Evolutionary conservation across 306 rosid genomes (phyloP).

Genomic region (Casuarina glauca): DNA sequence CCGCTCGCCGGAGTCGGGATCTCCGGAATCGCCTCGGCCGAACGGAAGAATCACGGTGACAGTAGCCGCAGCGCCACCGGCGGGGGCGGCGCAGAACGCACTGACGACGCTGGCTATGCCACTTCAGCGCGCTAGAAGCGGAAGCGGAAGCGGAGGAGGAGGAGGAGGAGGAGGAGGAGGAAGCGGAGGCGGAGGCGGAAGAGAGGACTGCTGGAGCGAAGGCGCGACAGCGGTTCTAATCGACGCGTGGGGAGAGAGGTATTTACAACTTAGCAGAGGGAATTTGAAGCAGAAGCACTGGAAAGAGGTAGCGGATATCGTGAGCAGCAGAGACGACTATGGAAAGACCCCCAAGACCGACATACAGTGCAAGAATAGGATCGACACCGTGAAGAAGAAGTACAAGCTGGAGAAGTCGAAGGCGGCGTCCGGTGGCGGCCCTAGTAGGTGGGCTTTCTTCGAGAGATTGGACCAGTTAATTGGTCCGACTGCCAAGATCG

Average conservation of each 20-base stretch:
- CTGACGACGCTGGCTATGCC: slow-evolving; percentile 76
- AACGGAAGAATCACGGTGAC: slow-evolving; percentile 84
- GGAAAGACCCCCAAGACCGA: slow-evolving; percentile 72
- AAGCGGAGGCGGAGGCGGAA: slow-evolving; percentile 55
- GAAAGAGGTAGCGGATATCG: slow-evolving; percentile 96
- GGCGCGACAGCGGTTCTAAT: slow-evolving; percentile 90
- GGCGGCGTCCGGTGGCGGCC: slow-evolving; percentile 53
- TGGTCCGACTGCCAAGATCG: slow-evolving; percentile 63
- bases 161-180: slow-evolving; percentile 45
- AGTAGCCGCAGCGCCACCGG: slow-evolving; percentile 71
- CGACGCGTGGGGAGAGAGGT: slow-evolving; percentile 99
- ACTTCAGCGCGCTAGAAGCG: slow-evolving; percentile 48
- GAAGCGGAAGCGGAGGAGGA: slow-evolving; percentile 38
- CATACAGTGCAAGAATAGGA: slow-evolving; percentile 94
- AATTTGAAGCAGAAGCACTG: slow-evolving; percentile 98
- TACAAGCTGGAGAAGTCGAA: slow-evolving; percentile 85
- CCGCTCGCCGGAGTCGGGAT: slow-evolving; percentile 65
- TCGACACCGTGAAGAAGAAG: slow-evolving; percentile 97
- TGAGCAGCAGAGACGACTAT: slow-evolving; percentile 72
- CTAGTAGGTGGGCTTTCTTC: slow-evolving; percentile 83
- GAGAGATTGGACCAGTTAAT: slow-evolving; percentile 65
- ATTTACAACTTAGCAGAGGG: slow-evolving; percentile 87
- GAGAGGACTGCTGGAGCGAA: slow-evolving; percentile 99
- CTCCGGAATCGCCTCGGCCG: slow-evolving; percentile 58
- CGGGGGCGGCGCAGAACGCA: slow-evolving; percentile 30